phyloP scores from a whole-genome alignment of 2,329 filamentous ascomycete genomes.

The Paecilomyces formosus region DNA sequence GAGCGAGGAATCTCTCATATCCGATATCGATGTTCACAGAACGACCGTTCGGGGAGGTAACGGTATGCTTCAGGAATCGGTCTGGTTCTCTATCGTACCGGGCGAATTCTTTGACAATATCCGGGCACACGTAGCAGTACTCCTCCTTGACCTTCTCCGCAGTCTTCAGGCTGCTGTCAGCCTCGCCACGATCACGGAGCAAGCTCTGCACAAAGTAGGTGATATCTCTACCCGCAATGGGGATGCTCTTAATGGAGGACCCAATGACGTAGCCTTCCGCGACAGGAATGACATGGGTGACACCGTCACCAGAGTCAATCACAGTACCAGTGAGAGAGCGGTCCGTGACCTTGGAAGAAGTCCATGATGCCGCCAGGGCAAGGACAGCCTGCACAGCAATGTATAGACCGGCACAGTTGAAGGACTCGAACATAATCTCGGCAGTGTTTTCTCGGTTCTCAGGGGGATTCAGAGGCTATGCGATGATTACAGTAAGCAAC shows the following conservation, averaged over 20 bases:
- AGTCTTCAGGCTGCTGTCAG: conserved; percentile 93
- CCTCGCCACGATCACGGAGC: conserved; percentile 89
- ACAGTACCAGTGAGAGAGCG: conserved; percentile 94
- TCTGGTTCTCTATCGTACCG: conserved; percentile 90
- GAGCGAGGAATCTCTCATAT: conserved; percentile 95
- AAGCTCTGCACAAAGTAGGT: conserved; percentile 98
- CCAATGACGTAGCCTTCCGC: conserved; percentile 98
- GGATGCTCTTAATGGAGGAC: conserved; percentile 98
- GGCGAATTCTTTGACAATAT: conserved; percentile 97
- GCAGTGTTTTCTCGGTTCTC: conserved; percentile 99
- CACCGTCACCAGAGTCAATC: conserved; percentile 97
- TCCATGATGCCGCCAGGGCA: conserved; percentile 95
- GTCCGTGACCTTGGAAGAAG: conserved; percentile 94
- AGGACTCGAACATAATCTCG: conserved; percentile 99
- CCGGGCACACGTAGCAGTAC: conserved; percentile 95
- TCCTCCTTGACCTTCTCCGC: conserved; percentile 98
- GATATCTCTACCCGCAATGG: conserved; percentile 94
- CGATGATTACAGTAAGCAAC: conserved; percentile 1
- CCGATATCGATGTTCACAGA: conserved; percentile 84
- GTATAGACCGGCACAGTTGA: conserved; percentile 98
- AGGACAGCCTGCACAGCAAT: conserved; percentile 97
- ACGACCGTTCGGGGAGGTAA: conserved; percentile 77
- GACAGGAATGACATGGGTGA: conserved; percentile 97
- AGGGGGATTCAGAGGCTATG: conserved; percentile 86
- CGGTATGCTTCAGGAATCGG: conserved; percentile 83